These are phyloP conservation scores for Erysimum cheiri DNA, from an alignment of 441 rosid species.

Conservation along the genomic window DNA sequence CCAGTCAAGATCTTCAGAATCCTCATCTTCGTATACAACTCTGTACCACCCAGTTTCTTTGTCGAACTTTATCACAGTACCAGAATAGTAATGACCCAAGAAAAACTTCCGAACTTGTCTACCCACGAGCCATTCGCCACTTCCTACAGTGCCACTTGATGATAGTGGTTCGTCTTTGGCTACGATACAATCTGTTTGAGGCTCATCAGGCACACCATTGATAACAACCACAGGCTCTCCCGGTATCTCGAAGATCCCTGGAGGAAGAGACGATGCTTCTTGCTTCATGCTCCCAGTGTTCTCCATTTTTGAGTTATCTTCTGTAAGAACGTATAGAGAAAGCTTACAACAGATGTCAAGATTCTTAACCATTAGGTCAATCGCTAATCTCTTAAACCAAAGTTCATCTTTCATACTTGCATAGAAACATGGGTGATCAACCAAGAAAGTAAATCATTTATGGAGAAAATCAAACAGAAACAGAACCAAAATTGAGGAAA, in stretches of 20 bases:
- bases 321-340: constrained; percentile 4
- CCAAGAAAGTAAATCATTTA: neutral
- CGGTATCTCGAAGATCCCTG: constrained; percentile 56
- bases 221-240: constrained; percentile 87
- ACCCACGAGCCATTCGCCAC: constrained; percentile 85
- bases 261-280: constrained; percentile 44
- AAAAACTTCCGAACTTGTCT: constrained; percentile 75
- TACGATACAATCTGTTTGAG: constrained; percentile 30
- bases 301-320: constrained; percentile 47
- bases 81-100: constrained; percentile 51
- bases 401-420: neutral
- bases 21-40: constrained; percentile 82
- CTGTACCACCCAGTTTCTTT: constrained; percentile 80
- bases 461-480: neutral
- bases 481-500: constrained; percentile 1
- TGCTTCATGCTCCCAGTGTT: constrained; percentile 34
- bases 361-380: neutral
- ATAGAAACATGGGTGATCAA: constrained; percentile 7
- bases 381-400: neutral
- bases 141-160: constrained; percentile 45
- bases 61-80: constrained; percentile 59
- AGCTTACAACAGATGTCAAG: constrained; percentile 1
- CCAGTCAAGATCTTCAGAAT: constrained; percentile 65
- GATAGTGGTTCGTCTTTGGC: constrained; percentile 44
- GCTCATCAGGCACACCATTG: constrained; percentile 67